Conservation (phyloP, 306 rosid species). For the Arachis stenosperma region DNA sequence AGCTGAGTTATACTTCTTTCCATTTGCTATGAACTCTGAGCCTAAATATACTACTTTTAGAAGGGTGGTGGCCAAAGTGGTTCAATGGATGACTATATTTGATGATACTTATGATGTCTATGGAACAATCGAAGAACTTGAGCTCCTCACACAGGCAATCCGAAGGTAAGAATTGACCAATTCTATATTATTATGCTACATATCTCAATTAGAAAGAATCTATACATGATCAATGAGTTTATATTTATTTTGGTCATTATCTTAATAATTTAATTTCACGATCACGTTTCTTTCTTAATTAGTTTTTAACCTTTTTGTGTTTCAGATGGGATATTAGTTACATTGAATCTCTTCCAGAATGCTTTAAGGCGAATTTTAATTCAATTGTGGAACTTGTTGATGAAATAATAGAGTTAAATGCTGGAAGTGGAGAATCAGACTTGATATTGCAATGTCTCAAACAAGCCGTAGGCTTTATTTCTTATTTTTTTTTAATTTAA, state of each 20-base stretch:
- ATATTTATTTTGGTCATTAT: too few relatives aligned
- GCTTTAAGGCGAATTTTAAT: slow-evolving; percentile 5
- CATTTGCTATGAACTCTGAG: slow-evolving; percentile 11
- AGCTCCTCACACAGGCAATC: slow-evolving; percentile 46
- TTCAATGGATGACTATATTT: neutral
- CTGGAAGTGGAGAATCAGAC: neutral
- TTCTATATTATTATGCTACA: too few relatives aligned
- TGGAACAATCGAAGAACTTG: slow-evolving; percentile 51
- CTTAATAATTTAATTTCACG: too few relatives aligned
- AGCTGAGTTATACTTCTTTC: slow-evolving; percentile 38
- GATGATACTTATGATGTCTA: slow-evolving; percentile 54
- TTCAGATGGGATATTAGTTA: slow-evolving; percentile 1
- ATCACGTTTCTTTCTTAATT: too few relatives aligned
- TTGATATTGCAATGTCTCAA: neutral
- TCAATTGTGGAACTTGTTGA: too few relatives aligned
- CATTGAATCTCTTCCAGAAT: slow-evolving; percentile 13
- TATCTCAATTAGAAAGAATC: too few relatives aligned
- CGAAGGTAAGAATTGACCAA: slow-evolving; percentile 20
- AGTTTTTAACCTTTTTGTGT: neutral
- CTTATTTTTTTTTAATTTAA: too few relatives aligned
- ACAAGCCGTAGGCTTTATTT: neutral
- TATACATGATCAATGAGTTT: too few relatives aligned
- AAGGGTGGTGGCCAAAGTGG: slow-evolving; percentile 31
- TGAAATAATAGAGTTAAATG: too few relatives aligned
- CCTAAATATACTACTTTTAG: slow-evolving; percentile 33